Conservation (phyloP, 768 basidiomycete genomes). For the Amanita molliuscula region DNA sequence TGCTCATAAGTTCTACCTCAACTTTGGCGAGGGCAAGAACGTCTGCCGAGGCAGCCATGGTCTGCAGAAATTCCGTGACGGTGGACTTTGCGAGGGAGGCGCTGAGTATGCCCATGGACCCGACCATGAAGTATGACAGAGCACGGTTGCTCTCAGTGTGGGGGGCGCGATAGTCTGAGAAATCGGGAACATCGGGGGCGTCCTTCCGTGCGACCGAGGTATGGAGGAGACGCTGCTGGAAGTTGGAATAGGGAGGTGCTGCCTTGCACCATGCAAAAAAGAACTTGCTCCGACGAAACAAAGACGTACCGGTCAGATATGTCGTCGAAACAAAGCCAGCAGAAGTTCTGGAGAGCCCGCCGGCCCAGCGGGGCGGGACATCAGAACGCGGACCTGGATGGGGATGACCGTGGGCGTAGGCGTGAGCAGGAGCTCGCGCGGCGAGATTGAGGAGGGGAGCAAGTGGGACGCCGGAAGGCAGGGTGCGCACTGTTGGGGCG, state of each 20-base stretch:
- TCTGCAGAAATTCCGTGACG: constrained; percentile 88
- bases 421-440: constrained; percentile 49
- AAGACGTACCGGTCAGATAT: constrained; percentile 46
- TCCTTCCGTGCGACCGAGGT: constrained; percentile 61
- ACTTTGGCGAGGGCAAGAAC: constrained; percentile 97
- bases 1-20: constrained; percentile 80
- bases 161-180: constrained; percentile 66
- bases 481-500: constrained; percentile 68
- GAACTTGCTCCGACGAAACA: constrained; percentile 6
- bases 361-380: constrained; percentile 50
- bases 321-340: constrained; percentile 57
- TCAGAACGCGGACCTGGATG: constrained; percentile 48
- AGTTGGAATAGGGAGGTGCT: constrained; percentile 42
- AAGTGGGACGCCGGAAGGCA: constrained; percentile 71
- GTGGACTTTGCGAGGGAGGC: constrained; percentile 92
- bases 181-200: constrained; percentile 84
- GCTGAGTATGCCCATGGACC: constrained; percentile 85
- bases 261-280: neutral
- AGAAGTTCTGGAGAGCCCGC: constrained; percentile 40
- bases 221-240: constrained; percentile 67
- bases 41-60: constrained; percentile 96
- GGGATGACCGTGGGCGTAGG: constrained; percentile 53
- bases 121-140: constrained; percentile 84
- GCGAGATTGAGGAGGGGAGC: constrained; percentile 69
- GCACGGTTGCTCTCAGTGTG: constrained; percentile 61